Percentiles rank a stretch among this genome's conserved stretches.
phyloP scores from a whole-genome alignment of 2,329 filamentous ascomycete genomes.

The Hypoxylon sp. region DNA sequence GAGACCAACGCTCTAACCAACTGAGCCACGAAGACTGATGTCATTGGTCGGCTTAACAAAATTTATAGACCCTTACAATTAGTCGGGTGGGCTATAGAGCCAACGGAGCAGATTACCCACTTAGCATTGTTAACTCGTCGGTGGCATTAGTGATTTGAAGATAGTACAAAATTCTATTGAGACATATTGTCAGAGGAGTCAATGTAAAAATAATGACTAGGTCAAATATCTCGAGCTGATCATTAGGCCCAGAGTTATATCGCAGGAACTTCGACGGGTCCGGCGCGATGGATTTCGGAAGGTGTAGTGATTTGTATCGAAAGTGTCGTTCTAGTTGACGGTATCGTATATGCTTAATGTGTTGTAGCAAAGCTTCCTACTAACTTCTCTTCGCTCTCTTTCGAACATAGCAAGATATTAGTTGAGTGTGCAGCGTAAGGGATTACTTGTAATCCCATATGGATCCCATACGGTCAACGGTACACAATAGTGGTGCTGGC shows the following conservation, averaged over 20 bases:
- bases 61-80: not conserved
- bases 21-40: constrained; percentile 57
- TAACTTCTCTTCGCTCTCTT: not conserved
- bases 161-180: not conserved
- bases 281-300: too few species aligned
- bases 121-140: not conserved
- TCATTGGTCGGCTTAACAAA: not conserved
- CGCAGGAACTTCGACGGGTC: too few species aligned
- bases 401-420: not conserved
- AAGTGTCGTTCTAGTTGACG: too few species aligned
- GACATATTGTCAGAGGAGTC: not conserved
- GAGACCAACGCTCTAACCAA: constrained; percentile 61
- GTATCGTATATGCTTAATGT: too few species aligned
- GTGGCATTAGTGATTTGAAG: not conserved
- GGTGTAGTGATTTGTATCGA: too few species aligned
- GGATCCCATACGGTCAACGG: too few species aligned
- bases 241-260: too few species aligned
- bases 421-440: not conserved
- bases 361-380: too few species aligned
- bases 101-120: not conserved
- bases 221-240: too few species aligned
- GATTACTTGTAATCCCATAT: not conserved
- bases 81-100: not conserved
- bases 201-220: not conserved
- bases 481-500: too few species aligned